Evolutionary conservation across 2,329 filamentous ascomycete genomes (phyloP).

Genomic region (Sphaerulina populicola): DNA sequence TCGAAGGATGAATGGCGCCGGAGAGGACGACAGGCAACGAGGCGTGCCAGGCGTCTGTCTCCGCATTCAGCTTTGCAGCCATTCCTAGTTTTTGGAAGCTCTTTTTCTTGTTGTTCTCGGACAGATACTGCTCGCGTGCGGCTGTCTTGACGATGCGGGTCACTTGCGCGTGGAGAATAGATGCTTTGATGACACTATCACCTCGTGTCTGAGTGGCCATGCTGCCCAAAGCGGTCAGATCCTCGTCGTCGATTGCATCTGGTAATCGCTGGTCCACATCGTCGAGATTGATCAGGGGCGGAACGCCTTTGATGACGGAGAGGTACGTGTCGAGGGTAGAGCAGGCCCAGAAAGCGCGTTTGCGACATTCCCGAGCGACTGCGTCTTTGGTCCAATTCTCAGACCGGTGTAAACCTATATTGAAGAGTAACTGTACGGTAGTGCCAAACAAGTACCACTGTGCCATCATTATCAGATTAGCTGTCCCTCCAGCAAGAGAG

Average conservation of each 20-base stretch:
- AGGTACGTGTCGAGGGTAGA: constrained; percentile 36
- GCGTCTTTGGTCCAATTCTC: constrained; percentile 19
- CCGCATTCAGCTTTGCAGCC: constrained; percentile 37
- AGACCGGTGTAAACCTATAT: constrained; percentile 33
- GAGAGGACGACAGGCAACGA: constrained; percentile 41
- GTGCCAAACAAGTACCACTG: constrained; percentile 35
- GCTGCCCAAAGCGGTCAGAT: constrained; percentile 16
- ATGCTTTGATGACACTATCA: constrained; percentile 32
- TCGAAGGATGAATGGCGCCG: constrained; percentile 38
- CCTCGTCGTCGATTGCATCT: constrained; percentile 27
- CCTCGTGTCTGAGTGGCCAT: constrained; percentile 1
- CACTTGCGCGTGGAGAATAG: constrained; percentile 28
- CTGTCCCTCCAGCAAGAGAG: background rate
- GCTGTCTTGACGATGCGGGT: constrained; percentile 27
- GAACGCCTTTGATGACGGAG: constrained; percentile 34
- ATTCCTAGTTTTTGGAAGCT: constrained; percentile 21
- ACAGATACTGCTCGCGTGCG: constrained; percentile 25
- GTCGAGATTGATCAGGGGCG: constrained; percentile 32
- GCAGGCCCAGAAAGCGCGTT: constrained; percentile 35
- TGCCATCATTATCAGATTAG: background rate
- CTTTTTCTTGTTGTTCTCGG: constrained; percentile 15
- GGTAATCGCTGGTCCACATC: constrained; percentile 29
- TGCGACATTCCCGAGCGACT: constrained; percentile 30
- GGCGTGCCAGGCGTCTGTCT: constrained; percentile 41
- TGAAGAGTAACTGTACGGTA: constrained; percentile 33